Percentiles rank a stretch among this genome's conserved stretches.
Conservation (phyloP, 2,329 filamentous ascomycete genomes). For the Leptographium flavum region DNA sequence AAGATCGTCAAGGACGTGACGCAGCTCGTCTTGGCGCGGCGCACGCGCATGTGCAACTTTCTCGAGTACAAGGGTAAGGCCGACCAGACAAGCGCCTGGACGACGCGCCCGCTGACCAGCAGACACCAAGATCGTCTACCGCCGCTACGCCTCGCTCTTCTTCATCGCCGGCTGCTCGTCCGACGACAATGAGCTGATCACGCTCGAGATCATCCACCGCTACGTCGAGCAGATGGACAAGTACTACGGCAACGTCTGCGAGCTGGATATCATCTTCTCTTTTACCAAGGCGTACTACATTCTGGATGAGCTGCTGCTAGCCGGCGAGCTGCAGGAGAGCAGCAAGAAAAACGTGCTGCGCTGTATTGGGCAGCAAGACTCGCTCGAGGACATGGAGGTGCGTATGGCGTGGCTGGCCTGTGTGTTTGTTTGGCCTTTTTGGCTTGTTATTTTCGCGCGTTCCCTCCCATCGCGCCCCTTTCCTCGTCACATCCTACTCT, state of each 20-base stretch:
- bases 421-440: background rate
- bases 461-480: background rate
- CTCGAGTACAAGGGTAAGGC: slow-evolving; percentile 88
- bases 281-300: slow-evolving; percentile 99
- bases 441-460: background rate
- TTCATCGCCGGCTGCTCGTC: slow-evolving; percentile 96
- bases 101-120: slow-evolving; percentile 10
- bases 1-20: slow-evolving; percentile 99
- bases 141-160: slow-evolving; percentile 95
- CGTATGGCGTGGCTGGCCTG: background rate
- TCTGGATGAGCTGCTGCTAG: slow-evolving; percentile 85
- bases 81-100: too few species aligned
- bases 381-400: slow-evolving; percentile 98
- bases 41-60: slow-evolving; percentile 99
- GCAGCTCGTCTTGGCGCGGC: slow-evolving; percentile 85
- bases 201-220: slow-evolving; percentile 94
- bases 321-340: slow-evolving; percentile 95
- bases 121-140: slow-evolving; percentile 99
- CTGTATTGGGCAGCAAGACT: slow-evolving; percentile 94
- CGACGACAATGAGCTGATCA: slow-evolving; percentile 97
- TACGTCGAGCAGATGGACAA: slow-evolving; percentile 99
- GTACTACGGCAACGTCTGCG: slow-evolving; percentile 99
- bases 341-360: slow-evolving; percentile 98
- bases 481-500: too few species aligned
- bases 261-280: slow-evolving; percentile 99